Conservation (phyloP, 768 basidiomycete genomes). For the Steccherinum ochraceum region DNA sequence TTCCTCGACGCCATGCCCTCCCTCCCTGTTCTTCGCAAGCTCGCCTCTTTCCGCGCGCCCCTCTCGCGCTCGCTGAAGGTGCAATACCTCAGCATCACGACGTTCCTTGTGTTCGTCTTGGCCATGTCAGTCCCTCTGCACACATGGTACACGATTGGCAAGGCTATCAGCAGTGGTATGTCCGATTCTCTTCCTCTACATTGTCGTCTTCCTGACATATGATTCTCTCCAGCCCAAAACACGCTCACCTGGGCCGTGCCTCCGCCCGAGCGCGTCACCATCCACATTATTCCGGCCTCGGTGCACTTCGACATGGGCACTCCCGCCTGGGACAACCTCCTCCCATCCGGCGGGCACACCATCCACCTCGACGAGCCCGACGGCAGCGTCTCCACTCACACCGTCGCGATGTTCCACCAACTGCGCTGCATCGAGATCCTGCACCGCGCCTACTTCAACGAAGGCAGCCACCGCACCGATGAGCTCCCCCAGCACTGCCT, state of each 20-base stretch:
- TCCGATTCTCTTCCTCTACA: no score
- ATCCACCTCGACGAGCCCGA: slow-evolving; percentile 20
- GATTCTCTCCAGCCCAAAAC: neutral
- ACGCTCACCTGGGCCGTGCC: neutral
- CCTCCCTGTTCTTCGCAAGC: no score
- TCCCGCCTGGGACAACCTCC: slow-evolving; percentile 22
- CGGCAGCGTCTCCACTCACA: slow-evolving; percentile 20
- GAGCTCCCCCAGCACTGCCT: slow-evolving; percentile 24
- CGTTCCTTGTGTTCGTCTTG: neutral
- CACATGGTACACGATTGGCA: neutral
- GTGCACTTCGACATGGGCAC: slow-evolving; percentile 6
- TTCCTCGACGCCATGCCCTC: no score
- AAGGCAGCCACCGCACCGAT: neutral
- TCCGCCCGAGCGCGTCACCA: neutral
- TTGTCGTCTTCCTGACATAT: no score
- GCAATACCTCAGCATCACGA: neutral
- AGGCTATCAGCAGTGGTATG: neutral
- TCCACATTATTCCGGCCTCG: neutral
- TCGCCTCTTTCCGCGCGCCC: no score
- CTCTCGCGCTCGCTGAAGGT: neutral
- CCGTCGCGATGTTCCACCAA: slow-evolving; percentile 34
- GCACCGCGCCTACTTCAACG: slow-evolving; percentile 18
- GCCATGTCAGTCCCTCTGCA: neutral
- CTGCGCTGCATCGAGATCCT: slow-evolving; percentile 33
- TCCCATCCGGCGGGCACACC: slow-evolving; percentile 27